Conservation (phyloP, 2,329 filamentous ascomycete species). For the Aspergillus sp. region DNA sequence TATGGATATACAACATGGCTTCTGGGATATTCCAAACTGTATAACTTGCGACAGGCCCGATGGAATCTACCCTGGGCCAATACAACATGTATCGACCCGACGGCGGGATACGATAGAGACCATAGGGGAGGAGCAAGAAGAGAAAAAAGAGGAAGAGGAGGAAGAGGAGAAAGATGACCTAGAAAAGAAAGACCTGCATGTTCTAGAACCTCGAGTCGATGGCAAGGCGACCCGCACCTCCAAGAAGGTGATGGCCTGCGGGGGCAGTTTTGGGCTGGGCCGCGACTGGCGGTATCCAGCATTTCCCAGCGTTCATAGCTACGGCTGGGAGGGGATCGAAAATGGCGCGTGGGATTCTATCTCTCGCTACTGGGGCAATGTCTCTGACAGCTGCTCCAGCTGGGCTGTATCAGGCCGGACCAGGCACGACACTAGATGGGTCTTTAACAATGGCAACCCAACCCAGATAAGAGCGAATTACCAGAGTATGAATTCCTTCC, state of each 20-base stretch:
- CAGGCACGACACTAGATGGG: neutral
- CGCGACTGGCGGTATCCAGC: neutral
- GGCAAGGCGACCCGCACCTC: neutral
- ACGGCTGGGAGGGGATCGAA: neutral
- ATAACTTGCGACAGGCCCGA: neutral
- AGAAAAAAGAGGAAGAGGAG: neutral
- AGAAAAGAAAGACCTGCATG: neutral
- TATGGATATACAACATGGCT: neutral
- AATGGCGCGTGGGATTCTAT: neutral
- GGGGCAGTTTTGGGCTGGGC: neutral
- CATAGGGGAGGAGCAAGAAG: neutral
- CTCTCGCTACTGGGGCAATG: slow-evolving; percentile 1
- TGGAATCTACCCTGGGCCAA: neutral
- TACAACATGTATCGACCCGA: neutral
- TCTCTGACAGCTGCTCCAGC: neutral
- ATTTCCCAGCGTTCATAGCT: neutral
- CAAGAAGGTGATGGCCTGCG: neutral
- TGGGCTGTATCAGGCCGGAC: neutral
- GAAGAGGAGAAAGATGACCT: neutral
- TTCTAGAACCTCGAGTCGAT: neutral
- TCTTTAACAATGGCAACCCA: neutral
- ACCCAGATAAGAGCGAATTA: neutral
- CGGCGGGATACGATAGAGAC: neutral
- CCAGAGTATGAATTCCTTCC: neutral
- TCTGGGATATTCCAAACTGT: neutral